These are phyloP conservation scores for Rhodotorula babjevae DNA, from an alignment of 768 basidiomycete genomes.

Conservation along the genomic window DNA sequence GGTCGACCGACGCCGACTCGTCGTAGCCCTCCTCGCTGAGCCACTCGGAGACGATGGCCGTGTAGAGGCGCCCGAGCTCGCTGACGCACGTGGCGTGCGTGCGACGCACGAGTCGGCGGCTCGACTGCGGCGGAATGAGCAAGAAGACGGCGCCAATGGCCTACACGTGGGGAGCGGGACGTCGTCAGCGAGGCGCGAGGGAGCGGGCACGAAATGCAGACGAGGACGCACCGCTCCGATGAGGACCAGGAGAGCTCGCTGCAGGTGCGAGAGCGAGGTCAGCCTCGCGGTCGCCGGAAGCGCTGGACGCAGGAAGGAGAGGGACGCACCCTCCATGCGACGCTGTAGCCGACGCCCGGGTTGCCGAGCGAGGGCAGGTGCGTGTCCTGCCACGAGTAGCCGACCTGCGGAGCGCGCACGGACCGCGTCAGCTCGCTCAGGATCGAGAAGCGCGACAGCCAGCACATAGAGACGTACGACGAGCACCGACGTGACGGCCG, in stretches of 20 bases:
- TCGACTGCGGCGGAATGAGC: constrained; percentile 54
- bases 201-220: too few relatives aligned
- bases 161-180: constrained; percentile 19
- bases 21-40: constrained; percentile 11
- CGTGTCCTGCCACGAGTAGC: constrained; percentile 58
- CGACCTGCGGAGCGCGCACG: constrained; percentile 43
- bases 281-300: background rate
- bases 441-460: constrained; percentile 34
- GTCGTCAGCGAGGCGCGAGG: background rate
- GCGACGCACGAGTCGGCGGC: constrained; percentile 22
- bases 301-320: background rate
- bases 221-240: constrained; percentile 48
- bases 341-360: constrained; percentile 52
- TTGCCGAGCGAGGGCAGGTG: constrained; percentile 53
- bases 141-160: constrained; percentile 58
- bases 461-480: background rate
- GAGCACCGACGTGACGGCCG: constrained; percentile 45
- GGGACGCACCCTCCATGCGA: constrained; percentile 23
- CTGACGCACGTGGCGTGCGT: constrained; percentile 22
- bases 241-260: constrained; percentile 52
- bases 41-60: constrained; percentile 14
- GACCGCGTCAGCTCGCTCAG: constrained; percentile 39
- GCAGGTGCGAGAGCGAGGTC: background rate
- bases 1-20: background rate
- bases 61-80: constrained; percentile 24